Evolutionary conservation across 345 rosid genomes (phyloP).

Genomic region (Pistacia atlantica): DNA sequence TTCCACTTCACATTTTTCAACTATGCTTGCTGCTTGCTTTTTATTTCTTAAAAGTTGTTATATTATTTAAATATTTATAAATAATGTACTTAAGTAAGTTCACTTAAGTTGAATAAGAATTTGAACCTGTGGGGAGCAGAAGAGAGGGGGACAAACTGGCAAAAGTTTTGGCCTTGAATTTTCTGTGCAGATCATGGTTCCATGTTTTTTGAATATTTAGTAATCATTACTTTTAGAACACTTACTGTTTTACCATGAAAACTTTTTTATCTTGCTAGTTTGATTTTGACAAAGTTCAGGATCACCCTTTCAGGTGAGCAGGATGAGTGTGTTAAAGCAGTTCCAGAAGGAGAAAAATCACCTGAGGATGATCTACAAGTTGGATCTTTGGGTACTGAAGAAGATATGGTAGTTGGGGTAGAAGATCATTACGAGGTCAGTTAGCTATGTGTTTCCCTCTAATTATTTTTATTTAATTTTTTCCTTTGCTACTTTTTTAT

Average conservation of each 20-base stretch:
- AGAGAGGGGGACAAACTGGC: neutral
- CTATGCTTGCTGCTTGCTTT: neutral
- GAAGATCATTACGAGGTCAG: conserved; percentile 53
- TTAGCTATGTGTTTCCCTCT: conserved; percentile 6
- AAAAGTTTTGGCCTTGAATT: neutral
- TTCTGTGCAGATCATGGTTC: neutral
- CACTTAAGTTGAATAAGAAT: neutral
- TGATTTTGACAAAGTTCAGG: conserved; percentile 27
- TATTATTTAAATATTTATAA: neutral
- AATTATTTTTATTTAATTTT: neutral
- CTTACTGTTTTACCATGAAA: neutral
- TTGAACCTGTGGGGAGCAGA: neutral
- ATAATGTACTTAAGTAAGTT: neutral
- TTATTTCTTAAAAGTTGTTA: neutral
- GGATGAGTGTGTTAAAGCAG: conserved; percentile 32
- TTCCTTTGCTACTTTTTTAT: neutral
- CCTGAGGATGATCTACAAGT: conserved; percentile 38
- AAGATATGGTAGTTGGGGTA: conserved; percentile 44
- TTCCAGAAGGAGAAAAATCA: conserved; percentile 41
- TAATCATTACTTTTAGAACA: neutral
- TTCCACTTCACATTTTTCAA: neutral
- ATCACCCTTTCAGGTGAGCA: conserved; percentile 38
- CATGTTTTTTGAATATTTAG: neutral
- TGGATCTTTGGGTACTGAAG: conserved; percentile 49
- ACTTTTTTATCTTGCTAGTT: conserved; percentile 7